Percentiles rank a stretch among this genome's conserved stretches.
These are phyloP conservation scores for Cystobasidiaceae sp. DNA, from an alignment of 1,284 basidiomycete genomes.

Conservation along the genomic window DNA sequence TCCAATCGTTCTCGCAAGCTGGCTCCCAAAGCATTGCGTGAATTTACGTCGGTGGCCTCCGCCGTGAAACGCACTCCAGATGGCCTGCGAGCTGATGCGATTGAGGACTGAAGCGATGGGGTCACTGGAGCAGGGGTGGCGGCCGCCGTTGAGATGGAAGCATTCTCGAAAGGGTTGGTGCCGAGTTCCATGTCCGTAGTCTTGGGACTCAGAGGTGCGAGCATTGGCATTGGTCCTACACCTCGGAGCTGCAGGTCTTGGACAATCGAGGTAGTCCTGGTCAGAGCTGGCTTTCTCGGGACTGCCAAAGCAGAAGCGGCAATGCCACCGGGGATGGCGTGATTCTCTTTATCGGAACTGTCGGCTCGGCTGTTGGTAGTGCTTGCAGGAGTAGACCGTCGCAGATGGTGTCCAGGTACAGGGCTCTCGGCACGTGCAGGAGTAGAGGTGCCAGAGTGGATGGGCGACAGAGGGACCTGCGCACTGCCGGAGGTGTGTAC, in stretches of 20 bases:
- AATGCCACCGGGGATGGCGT: too few relatives aligned
- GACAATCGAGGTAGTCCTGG: slow-evolving; percentile 4
- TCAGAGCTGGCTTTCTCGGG: too few relatives aligned
- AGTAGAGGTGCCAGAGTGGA: slow-evolving; percentile 4
- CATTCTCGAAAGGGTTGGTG: slow-evolving; percentile 24
- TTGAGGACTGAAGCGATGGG: slow-evolving; percentile 18
- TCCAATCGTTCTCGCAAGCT: slow-evolving; percentile 2
- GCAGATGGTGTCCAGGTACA: neutral
- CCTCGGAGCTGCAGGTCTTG: slow-evolving; percentile 20
- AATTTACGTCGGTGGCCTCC: neutral
- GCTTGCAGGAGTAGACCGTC: slow-evolving; percentile 1
- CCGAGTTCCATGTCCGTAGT: slow-evolving; percentile 26
- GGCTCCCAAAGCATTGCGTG: neutral
- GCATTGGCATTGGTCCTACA: neutral
- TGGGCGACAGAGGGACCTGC: neutral
- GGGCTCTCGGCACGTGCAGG: slow-evolving; percentile 5
- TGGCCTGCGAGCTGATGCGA: slow-evolving; percentile 5
- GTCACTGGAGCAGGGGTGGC: neutral
- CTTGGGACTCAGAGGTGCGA: slow-evolving; percentile 1
- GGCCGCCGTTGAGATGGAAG: neutral
- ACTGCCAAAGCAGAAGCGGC: too few relatives aligned
- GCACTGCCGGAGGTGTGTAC: neutral
- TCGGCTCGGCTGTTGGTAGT: neutral
- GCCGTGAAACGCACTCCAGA: neutral
- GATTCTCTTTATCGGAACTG: too few relatives aligned